These are phyloP conservation scores for Cyclotella cryptica DNA, from an alignment of 108 stramenopile species.

Conservation along the genomic window DNA sequence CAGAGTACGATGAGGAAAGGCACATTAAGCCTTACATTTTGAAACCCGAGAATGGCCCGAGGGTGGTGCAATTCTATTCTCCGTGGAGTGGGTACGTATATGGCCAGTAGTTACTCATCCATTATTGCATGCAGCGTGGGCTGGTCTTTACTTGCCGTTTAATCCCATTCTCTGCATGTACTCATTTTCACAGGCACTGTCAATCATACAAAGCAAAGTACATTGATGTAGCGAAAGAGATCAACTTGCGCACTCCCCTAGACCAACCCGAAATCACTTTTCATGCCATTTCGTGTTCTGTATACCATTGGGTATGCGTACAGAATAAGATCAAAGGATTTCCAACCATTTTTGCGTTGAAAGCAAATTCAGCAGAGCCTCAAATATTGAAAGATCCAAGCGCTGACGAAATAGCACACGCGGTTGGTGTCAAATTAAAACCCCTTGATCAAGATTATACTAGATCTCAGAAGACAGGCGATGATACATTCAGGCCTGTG, in stretches of 20 bases:
- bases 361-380: conserved; percentile 46
- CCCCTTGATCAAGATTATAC: conserved; percentile 12
- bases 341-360: conserved; percentile 60
- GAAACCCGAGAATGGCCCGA: conserved; percentile 45
- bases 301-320: conserved; percentile 60
- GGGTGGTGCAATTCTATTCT: conserved; percentile 78
- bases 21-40: conserved; percentile 54
- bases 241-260: conserved; percentile 31
- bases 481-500: conserved; percentile 30
- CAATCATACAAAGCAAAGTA: conserved; percentile 68
- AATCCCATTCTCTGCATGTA: too few relatives aligned
- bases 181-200: conserved; percentile 42
- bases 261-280: conserved; percentile 54
- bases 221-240: conserved; percentile 61
- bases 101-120: neutral
- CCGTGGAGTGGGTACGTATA: conserved; percentile 70
- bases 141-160: neutral
- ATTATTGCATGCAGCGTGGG: neutral
- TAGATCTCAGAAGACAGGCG: conserved; percentile 16
- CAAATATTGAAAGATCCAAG: conserved; percentile 38
- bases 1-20: conserved; percentile 47
- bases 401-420: conserved; percentile 26
- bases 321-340: conserved; percentile 60
- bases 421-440: conserved; percentile 29
- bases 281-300: conserved; percentile 73